These are phyloP conservation scores for Ustilago hordei DNA, from an alignment of 1,284 basidiomycete genomes.

Conservation along the genomic window DNA sequence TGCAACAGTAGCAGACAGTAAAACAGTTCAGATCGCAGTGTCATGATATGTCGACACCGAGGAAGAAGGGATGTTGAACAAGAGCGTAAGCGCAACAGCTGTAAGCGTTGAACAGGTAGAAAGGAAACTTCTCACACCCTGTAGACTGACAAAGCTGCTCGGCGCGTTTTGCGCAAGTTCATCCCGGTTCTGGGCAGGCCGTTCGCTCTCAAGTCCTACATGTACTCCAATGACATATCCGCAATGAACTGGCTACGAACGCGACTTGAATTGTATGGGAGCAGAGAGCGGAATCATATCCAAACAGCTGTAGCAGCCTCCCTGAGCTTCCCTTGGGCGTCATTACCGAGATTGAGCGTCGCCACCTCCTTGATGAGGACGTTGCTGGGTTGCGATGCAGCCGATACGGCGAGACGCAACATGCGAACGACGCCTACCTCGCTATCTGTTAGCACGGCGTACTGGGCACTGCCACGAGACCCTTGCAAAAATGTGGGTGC, in stretches of 20 bases:
- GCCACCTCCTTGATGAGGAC: conserved; percentile 60
- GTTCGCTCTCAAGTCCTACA: too few relatives aligned
- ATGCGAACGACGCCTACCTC: conserved; percentile 69
- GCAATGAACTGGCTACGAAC: background rate
- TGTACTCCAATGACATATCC: too few relatives aligned
- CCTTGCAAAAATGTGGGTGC: conserved; percentile 58
- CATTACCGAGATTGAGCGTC: conserved; percentile 46
- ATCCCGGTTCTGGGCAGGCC: too few relatives aligned
- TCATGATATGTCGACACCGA: background rate
- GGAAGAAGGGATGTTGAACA: background rate
- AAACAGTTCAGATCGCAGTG: background rate
- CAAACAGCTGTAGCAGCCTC: conserved; percentile 54
- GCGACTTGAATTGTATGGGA: background rate
- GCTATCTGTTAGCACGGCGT: conserved; percentile 69
- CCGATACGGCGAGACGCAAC: conserved; percentile 55
- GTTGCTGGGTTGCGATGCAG: background rate
- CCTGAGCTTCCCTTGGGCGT: conserved; percentile 25
- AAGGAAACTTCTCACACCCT: background rate
- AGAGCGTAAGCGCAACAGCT: background rate
- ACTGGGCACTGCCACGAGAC: conserved; percentile 44
- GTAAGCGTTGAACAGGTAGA: background rate
- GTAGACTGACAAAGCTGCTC: too few relatives aligned
- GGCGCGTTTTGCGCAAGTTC: too few relatives aligned
- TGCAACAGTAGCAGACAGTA: background rate
- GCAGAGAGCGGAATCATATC: conserved; percentile 19